A percentile compares a stretch with the other conserved stretches of the same genome.
Evolutionary conservation across 345 rosid genomes (phyloP).

Genomic region (Turnera subulata): DNA sequence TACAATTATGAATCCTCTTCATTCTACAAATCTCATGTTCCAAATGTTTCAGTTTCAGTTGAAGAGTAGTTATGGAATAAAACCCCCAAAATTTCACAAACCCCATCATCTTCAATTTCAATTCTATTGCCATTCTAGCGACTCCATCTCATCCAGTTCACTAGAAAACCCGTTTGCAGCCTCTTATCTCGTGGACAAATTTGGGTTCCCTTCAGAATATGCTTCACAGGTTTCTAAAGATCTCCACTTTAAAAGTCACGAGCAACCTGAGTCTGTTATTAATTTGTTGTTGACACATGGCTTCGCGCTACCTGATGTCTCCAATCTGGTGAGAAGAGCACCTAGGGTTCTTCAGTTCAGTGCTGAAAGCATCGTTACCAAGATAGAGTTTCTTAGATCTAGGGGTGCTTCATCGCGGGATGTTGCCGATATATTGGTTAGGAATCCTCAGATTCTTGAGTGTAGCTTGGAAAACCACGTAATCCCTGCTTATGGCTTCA

Average conservation of each 20-base stretch:
- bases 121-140: no score
- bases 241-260: conserved; percentile 18
- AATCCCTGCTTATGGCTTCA: conserved; percentile 14
- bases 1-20: no score
- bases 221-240: conserved; percentile 17
- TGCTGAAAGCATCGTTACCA: conserved; percentile 28
- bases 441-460: not conserved
- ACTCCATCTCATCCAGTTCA: conserved; percentile 1
- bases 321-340: conserved; percentile 1
- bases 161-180: conserved; percentile 10
- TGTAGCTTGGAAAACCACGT: conserved; percentile 14
- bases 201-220: conserved; percentile 30
- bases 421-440: conserved; percentile 3
- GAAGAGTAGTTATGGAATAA: no score
- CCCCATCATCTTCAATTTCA: no score
- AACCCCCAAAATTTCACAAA: no score
- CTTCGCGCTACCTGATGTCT: conserved; percentile 25
- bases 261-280: conserved; percentile 20
- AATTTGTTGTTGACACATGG: conserved; percentile 17
- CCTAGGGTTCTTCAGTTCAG: conserved; percentile 6
- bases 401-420: conserved; percentile 12
- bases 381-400: conserved; percentile 19
- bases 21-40: no score
- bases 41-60: no score
- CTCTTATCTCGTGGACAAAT: conserved; percentile 27